Evolutionary conservation across 805 yeast species (phyloP).

Genomic region (Saccharomycopsis javanensis): DNA sequence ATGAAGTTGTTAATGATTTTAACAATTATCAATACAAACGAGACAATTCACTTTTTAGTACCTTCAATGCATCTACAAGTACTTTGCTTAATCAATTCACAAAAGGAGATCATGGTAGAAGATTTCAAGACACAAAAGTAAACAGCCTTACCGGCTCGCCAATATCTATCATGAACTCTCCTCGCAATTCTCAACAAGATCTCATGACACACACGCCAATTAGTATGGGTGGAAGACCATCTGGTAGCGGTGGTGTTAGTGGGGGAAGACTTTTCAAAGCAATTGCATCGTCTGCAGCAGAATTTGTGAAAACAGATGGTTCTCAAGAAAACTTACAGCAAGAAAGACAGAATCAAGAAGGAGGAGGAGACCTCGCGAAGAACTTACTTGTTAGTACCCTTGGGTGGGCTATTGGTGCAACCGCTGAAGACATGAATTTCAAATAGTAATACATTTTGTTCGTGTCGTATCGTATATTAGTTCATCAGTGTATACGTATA

Average conservation of each 20-base stretch:
- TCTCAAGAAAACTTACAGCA: neutral
- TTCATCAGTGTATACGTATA: no score
- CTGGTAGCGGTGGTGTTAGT: slow-evolving; percentile 8
- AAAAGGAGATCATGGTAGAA: slow-evolving; percentile 5
- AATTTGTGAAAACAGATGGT: slow-evolving; percentile 13
- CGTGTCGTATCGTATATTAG: neutral
- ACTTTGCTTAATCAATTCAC: slow-evolving; percentile 17
- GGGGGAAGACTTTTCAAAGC: slow-evolving; percentile 15
- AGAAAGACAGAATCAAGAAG: slow-evolving; percentile 9
- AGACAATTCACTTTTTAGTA: slow-evolving; percentile 11
- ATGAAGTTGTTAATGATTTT: slow-evolving; percentile 14
- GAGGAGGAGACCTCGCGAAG: slow-evolving; percentile 34
- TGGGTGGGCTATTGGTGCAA: slow-evolving; percentile 59
- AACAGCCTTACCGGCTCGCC: slow-evolving; percentile 15
- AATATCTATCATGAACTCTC: slow-evolving; percentile 11
- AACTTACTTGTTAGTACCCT: slow-evolving; percentile 44
- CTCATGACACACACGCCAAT: slow-evolving; percentile 5
- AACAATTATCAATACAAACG: slow-evolving; percentile 15
- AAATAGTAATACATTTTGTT: neutral
- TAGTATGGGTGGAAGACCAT: slow-evolving; percentile 3
- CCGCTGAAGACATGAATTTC: slow-evolving; percentile 13
- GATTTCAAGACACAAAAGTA: neutral
- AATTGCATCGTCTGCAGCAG: slow-evolving; percentile 17
- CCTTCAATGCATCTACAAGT: slow-evolving; percentile 18
- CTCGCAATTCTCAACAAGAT: slow-evolving; percentile 15